Evolutionary conservation across 129 eudicot species (phyloP).

Genomic region (Centrapalus pauciflorus): DNA sequence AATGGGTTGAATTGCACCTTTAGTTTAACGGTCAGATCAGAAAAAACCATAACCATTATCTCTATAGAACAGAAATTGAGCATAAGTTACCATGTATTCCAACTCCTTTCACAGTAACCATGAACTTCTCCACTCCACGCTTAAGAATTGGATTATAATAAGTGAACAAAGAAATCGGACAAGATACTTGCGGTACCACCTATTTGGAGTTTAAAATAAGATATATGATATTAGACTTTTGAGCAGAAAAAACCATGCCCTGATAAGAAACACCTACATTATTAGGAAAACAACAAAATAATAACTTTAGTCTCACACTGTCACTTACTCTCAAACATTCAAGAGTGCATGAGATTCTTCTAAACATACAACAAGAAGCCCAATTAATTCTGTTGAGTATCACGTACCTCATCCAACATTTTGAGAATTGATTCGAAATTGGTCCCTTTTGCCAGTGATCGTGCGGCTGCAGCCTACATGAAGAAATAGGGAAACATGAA

Average conservation of each 20-base stretch:
- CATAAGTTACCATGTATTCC: slow-evolving; percentile 72
- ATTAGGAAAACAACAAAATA: background rate
- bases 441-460: slow-evolving; percentile 73
- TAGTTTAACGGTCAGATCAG: background rate
- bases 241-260: background rate
- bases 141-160: slow-evolving; percentile 94
- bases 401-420: slow-evolving; percentile 69
- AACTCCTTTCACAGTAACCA: slow-evolving; percentile 71
- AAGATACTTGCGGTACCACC: slow-evolving; percentile 82
- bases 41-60: background rate
- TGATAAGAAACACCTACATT: background rate
- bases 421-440: slow-evolving; percentile 60
- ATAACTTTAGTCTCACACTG: background rate
- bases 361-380: background rate
- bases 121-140: slow-evolving; percentile 84
- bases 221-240: slow-evolving; percentile 14
- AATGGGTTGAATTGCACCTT: background rate
- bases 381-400: background rate
- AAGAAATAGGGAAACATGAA: background rate
- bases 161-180: slow-evolving; percentile 90
- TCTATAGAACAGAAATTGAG: background rate
- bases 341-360: background rate
- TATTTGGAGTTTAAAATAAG: slow-evolving; percentile 21
- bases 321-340: background rate
- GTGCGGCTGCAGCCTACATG: slow-evolving; percentile 90